Evolutionary conservation across 2,329 filamentous ascomycete genomes (phyloP).

Genomic region (Dryadomyces sulphureus): DNA sequence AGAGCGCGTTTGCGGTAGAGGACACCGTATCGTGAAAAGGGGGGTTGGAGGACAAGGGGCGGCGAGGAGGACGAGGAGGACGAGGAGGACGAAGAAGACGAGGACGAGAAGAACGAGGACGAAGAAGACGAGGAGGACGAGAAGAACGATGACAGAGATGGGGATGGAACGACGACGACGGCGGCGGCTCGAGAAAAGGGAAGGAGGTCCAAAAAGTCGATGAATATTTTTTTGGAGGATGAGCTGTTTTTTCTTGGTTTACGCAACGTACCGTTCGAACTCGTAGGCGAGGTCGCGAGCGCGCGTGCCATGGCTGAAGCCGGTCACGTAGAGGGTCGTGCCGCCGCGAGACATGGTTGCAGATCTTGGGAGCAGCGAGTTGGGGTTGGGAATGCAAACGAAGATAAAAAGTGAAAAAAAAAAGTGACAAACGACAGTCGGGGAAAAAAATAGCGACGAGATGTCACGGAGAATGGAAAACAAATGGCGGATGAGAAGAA

Average conservation of each 20-base stretch:
- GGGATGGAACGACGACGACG: slow-evolving; percentile 7
- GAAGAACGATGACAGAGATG: slow-evolving; percentile 2
- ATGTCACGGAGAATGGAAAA: too few relatives aligned
- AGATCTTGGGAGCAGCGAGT: slow-evolving; percentile 5
- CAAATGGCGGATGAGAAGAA: too few relatives aligned
- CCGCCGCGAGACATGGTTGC: slow-evolving; percentile 81
- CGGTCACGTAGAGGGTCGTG: slow-evolving; percentile 94
- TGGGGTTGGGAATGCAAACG: neutral
- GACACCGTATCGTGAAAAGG: neutral
- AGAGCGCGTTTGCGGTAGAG: neutral
- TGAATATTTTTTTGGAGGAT: neutral
- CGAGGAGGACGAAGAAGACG: too few relatives aligned
- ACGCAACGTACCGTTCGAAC: slow-evolving; percentile 95
- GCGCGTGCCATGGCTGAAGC: slow-evolving; percentile 97
- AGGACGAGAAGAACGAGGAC: too few relatives aligned
- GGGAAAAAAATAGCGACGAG: neutral
- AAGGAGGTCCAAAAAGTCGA: neutral
- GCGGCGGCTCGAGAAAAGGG: slow-evolving; percentile 9
- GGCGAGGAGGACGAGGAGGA: slow-evolving; percentile 11
- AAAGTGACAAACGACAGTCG: neutral
- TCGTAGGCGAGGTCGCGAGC: slow-evolving; percentile 99
- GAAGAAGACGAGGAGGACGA: neutral
- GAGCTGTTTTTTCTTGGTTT: neutral
- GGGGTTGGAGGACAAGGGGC: slow-evolving; percentile 13
- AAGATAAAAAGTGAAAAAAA: neutral